Base-by-base conservation (phyloP, 2,329 filamentous ascomycete genomes). In the Colletotrichum sp. region DNA sequence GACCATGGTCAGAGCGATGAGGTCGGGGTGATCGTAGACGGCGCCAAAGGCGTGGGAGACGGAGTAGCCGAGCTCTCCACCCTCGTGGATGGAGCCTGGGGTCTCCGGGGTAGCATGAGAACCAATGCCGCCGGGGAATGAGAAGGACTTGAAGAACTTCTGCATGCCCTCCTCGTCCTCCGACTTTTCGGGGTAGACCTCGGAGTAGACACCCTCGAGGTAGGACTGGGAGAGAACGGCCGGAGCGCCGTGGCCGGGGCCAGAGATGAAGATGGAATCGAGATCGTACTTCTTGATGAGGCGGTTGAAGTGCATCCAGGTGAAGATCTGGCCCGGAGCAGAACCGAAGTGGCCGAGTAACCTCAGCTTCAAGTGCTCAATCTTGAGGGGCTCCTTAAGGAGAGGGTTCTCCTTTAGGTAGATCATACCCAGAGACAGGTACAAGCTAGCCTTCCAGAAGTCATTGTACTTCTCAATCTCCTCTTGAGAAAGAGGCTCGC, bases 71-170 rank as follows among this genome's bases (percentile, higher is more conserved):
- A 96, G 90, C 84, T 96, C 94, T 77, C 94, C 94, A 80, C 94
- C 94, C 83, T 96, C 94, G 82, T 96, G 94, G 77, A 95, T 88
- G 81, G 91, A 93, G 63, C 94, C 94, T 0, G 94, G 94, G 0
- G 94, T 95, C 85, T 96, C 94, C 2, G 94, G 94, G 1, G 94
- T 96, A 71, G 93, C 94, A 82, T 96, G 94, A 24, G 92, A 94
- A 71, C 94, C 94, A 80, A 95, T 93, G 71, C 94, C 94, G 21
- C 94, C 94, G 0, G 94, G 94, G 84, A 96, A 96, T 2, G 94
- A 95, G 86, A 96, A 96, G 78, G 93, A 91, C 86, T 95, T 95
- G 90, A 96, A 95, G 88, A 96, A 95, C 76, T 89, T 90, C 79
- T 92, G 91, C 88, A 96, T 86, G 30, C 94, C 94, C 74, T 93